These are phyloP conservation scores for Cryptococcus sp. DNA, from an alignment of 1,284 basidiomycete genomes.

Conservation along the genomic window DNA sequence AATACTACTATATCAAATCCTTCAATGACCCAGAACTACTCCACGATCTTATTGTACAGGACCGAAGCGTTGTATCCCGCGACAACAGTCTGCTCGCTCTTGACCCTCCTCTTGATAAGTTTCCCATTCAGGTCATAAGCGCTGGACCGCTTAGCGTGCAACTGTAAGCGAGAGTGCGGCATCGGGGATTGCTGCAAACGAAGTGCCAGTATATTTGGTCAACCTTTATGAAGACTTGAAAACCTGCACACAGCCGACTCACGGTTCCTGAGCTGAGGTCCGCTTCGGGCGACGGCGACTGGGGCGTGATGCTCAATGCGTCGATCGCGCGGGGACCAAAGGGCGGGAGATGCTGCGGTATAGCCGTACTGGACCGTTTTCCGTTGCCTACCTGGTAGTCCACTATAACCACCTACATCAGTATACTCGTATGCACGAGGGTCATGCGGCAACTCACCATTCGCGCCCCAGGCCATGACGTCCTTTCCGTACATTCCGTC, in stretches of 20 bases:
- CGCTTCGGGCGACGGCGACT: conserved; percentile 16
- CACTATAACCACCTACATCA: conserved; percentile 34
- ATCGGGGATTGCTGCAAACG: conserved; percentile 44
- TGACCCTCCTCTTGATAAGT: conserved; percentile 65
- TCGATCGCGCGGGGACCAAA: conserved; percentile 55
- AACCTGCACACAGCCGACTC: conserved; percentile 8
- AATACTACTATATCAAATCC: no score
- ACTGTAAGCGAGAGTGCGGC: conserved; percentile 54
- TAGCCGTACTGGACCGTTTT: conserved; percentile 70
- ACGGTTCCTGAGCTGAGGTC: conserved; percentile 34
- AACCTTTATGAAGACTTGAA: no score
- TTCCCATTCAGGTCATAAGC: conserved; percentile 68
- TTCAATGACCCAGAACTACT: conserved; percentile 10
- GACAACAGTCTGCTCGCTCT: conserved; percentile 69
- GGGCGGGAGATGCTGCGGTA: conserved; percentile 62
- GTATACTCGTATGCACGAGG: neutral
- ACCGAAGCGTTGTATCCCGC: conserved; percentile 61
- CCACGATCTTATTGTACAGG: conserved; percentile 71
- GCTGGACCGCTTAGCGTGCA: conserved; percentile 50
- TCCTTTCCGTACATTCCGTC: conserved; percentile 56
- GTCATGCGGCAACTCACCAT: conserved; percentile 33
- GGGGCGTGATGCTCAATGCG: conserved; percentile 6
- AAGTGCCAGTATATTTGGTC: neutral
- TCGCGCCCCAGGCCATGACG: conserved; percentile 59
- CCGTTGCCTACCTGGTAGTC: conserved; percentile 84